Conservation (phyloP, 1,284 basidiomycete species). For the Cryptococcus hybrid region DNA sequence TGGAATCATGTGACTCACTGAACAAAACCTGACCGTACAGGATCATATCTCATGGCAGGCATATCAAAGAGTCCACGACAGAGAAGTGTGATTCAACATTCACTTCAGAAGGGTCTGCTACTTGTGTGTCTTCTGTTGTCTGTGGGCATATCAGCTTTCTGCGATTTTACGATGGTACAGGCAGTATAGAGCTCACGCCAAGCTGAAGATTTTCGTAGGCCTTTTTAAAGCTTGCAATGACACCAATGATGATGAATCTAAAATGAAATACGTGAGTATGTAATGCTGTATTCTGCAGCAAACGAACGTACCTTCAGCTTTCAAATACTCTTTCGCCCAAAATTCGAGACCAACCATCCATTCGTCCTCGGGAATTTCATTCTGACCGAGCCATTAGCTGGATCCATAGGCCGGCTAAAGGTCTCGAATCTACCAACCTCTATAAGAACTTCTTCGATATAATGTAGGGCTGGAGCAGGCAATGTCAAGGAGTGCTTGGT, state of each 20-base stretch:
- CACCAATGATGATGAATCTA: slow-evolving; percentile 38
- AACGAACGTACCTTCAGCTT: slow-evolving; percentile 72
- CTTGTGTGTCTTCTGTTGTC: slow-evolving; percentile 54
- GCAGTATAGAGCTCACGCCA: slow-evolving; percentile 51
- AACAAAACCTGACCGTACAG: slow-evolving; percentile 57
- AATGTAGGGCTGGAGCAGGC: slow-evolving; percentile 42
- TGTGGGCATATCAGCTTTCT: slow-evolving; percentile 8
- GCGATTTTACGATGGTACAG: neutral
- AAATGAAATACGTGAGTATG: neutral
- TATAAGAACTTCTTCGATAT: slow-evolving; percentile 47
- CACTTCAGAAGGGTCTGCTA: slow-evolving; percentile 59
- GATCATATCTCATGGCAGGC: slow-evolving; percentile 87
- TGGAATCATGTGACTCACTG: slow-evolving; percentile 14
- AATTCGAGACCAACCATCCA: slow-evolving; percentile 67
- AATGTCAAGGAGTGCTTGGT: slow-evolving; percentile 51
- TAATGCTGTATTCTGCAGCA: neutral
- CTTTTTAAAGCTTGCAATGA: slow-evolving; percentile 60
- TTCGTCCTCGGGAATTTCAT: slow-evolving; percentile 62
- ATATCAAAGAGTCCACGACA: slow-evolving; percentile 86
- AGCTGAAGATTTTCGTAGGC: slow-evolving; percentile 81
- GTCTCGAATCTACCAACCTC: slow-evolving; percentile 28
- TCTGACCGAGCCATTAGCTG: slow-evolving; percentile 42
- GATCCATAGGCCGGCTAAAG: neutral
- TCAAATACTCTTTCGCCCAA: slow-evolving; percentile 84
- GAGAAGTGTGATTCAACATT: slow-evolving; percentile 83